phyloP scores from a whole-genome alignment of 78 protist species.

The Dictyostelium intermedium region DNA sequence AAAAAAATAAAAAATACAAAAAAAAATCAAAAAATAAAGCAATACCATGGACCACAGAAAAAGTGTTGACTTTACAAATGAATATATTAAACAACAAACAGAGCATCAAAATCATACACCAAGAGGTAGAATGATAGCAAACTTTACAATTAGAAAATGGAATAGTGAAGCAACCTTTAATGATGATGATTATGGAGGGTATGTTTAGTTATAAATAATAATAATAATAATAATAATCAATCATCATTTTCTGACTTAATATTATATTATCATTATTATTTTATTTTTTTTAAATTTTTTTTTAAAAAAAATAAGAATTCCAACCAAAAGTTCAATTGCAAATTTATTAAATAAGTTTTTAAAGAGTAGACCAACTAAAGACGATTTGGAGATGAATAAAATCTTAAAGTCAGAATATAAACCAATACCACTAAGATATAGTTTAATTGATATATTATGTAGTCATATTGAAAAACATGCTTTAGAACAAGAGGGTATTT shows the following conservation, averaged over 20 bases:
- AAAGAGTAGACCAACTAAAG: conserved; percentile 59
- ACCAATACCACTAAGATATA: conserved; percentile 55
- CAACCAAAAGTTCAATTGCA: conserved; percentile 18
- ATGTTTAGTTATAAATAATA: not conserved
- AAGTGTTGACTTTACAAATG: not conserved
- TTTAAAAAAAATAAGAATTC: not conserved
- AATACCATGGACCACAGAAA: not conserved
- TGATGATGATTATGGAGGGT: not conserved
- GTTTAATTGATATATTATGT: conserved; percentile 25
- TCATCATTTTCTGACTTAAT: not conserved
- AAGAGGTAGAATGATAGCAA: not conserved
- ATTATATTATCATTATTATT: no score
- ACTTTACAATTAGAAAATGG: conserved; percentile 2
- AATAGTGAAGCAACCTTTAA: not conserved
- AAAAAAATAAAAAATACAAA: not conserved
- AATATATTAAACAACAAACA: not conserved
- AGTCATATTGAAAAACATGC: conserved; percentile 34
- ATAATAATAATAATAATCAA: no score
- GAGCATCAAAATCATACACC: not conserved
- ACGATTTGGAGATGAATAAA: conserved; percentile 34
- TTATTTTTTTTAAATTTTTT: no score
- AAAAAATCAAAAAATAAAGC: not conserved
- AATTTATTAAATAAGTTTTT: conserved; percentile 58
- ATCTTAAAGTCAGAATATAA: conserved; percentile 27
- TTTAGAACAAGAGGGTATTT: conserved; percentile 27